A percentile compares a stretch with the other conserved stretches of the same genome.
phyloP scores from a whole-genome alignment of 352 stramenopile genomes.

The Phytophthora macrochlamydospora region DNA sequence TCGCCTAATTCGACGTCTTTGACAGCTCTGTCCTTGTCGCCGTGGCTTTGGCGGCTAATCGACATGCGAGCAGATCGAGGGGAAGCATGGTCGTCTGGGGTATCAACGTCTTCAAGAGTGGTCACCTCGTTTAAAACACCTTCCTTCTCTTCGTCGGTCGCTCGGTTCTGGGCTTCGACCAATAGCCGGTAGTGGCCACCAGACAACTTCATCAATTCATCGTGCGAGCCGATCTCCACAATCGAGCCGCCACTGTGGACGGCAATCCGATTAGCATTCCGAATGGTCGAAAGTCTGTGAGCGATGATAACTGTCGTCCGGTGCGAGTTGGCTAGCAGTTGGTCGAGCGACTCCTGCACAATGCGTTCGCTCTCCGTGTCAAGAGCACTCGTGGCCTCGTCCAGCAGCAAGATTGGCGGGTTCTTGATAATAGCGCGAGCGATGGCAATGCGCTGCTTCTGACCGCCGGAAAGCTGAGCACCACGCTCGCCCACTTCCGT shows the following conservation, averaged over 20 bases:
- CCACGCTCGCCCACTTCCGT: slow-evolving; percentile 87
- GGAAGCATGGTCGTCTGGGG: slow-evolving; percentile 16
- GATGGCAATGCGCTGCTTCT: slow-evolving; percentile 95
- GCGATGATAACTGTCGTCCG: slow-evolving; percentile 85
- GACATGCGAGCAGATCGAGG: slow-evolving; percentile 29
- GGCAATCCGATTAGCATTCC: slow-evolving; percentile 82
- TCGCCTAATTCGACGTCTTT: slow-evolving; percentile 24
- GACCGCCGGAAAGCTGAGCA: slow-evolving; percentile 92
- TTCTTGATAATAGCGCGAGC: slow-evolving; percentile 92
- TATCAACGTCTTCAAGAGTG: slow-evolving; percentile 16
- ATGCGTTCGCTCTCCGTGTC: slow-evolving; percentile 42
- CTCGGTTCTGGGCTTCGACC: slow-evolving; percentile 41
- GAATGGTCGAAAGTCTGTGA: slow-evolving; percentile 88
- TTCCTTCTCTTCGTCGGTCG: slow-evolving; percentile 20
- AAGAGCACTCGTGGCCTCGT: slow-evolving; percentile 57
- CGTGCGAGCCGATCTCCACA: slow-evolving; percentile 81
- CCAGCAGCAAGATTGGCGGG: slow-evolving; percentile 89
- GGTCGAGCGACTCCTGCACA: slow-evolving; percentile 58
- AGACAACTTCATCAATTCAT: slow-evolving; percentile 69
- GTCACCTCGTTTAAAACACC: slow-evolving; percentile 9
- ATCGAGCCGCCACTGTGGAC: slow-evolving; percentile 79
- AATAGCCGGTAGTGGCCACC: slow-evolving; percentile 43
- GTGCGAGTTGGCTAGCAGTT: slow-evolving; percentile 51
- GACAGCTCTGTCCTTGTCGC: slow-evolving; percentile 24
- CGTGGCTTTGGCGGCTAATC: slow-evolving; percentile 27